Base-by-base conservation (phyloP, 2,329 filamentous ascomycete genomes). In the Phialocephala sp. region DNA sequence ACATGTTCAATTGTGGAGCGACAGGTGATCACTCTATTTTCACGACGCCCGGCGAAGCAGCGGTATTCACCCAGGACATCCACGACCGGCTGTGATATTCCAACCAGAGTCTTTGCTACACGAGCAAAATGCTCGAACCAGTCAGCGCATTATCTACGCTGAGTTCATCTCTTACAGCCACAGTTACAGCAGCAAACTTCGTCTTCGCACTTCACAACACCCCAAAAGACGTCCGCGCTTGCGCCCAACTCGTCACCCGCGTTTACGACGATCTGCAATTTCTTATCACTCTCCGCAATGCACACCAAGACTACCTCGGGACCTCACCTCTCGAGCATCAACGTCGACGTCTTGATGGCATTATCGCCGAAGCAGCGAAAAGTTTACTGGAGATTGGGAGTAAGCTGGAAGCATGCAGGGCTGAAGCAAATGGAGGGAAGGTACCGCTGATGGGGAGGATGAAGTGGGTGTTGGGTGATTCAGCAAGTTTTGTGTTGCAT, bases 381-480 rank as follows among this genome's bases (percentile, higher is more conserved):
- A 54, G 50, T 54, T 35, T 54, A 9, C 14, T 54, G 24, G 50
- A 22, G 24, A 54, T 54, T 35, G 50, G 50, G n/a, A 37, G 41
- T 24, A 55, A 59, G 6, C 32, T 63, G 18, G 61, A 63, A 59
- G 55, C 24, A 1, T 63, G 54, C 35, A 58, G 61, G 14, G 36
- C n/a, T 32, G 61, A 63, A 37, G 61, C 55, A 32, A 35, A 63
- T 59, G 54, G 55, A 18, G 61, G 61, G 18, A 58, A 59, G 32
- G 45, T 58, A 32, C 55, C 61, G 8, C 20, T 63, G n/a, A 50
- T 45, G 12, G 43, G 55, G n/a, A 58, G 55, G 41, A 36, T 63
- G 61, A 59, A 58, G 35, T 63, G 61, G 61, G 35, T 59, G 3
- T 63, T 63, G 54, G 55, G 54, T 4, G 52, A 63, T 39, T 52